Conservation (phyloP, 192 early-diverging fungal species). For the Lobosporangium transversale region DNA sequence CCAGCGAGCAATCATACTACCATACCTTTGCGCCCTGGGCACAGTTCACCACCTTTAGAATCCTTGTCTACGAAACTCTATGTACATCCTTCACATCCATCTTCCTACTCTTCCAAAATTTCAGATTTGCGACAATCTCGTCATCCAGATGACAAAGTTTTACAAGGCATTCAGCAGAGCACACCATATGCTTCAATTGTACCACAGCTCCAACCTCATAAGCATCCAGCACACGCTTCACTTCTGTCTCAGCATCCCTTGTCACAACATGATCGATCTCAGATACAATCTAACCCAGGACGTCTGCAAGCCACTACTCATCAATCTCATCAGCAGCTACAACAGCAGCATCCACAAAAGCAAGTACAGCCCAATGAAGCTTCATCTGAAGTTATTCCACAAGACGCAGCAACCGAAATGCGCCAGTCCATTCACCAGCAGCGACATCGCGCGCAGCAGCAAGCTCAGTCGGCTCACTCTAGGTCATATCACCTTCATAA, state of each 20-base stretch:
- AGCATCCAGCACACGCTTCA: background rate
- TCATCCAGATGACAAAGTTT: background rate
- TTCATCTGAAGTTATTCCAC: background rate
- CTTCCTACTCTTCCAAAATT: conserved; percentile 2
- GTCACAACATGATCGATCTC: no score
- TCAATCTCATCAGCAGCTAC: background rate
- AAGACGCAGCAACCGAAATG: background rate
- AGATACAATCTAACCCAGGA: no score
- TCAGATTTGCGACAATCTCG: background rate
- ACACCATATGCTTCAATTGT: conserved; percentile 12
- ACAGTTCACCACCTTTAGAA: no score
- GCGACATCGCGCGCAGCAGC: conserved; percentile 47
- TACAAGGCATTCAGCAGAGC: background rate
- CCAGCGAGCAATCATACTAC: background rate
- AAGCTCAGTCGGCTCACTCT: conserved; percentile 47
- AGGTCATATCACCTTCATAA: conserved; percentile 48
- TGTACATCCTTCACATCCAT: conserved; percentile 6
- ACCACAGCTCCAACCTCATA: conserved; percentile 10
- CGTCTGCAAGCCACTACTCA: no score
- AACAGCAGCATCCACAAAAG: conserved; percentile 6
- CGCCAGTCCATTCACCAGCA: conserved; percentile 32
- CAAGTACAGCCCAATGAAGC: conserved; percentile 3
- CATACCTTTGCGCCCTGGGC: no score
- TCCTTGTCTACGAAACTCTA: background rate
- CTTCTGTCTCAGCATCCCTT: background rate